Evolutionary conservation across 441 rosid genomes (phyloP).

Genomic region (Syzygium syzygioides): DNA sequence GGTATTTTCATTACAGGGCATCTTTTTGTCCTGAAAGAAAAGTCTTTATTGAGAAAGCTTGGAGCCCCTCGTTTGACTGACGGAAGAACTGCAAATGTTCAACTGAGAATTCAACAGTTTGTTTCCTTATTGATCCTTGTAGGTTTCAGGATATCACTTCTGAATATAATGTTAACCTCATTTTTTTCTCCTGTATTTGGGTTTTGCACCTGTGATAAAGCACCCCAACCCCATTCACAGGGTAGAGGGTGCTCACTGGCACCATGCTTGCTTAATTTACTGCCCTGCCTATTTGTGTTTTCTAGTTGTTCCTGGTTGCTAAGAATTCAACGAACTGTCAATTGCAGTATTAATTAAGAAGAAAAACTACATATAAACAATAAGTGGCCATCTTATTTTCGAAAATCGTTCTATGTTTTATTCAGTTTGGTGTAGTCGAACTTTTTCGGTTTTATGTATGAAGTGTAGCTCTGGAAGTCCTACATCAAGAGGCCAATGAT

Average conservation of each 20-base stretch:
- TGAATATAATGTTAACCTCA: background rate
- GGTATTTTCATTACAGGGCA: constrained; percentile 25
- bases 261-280: background rate
- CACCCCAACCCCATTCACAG: background rate
- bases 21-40: background rate
- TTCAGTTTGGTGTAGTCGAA: background rate
- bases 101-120: background rate
- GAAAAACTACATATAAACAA: background rate
- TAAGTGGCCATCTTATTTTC: background rate
- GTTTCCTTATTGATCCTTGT: background rate
- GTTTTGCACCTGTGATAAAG: background rate
- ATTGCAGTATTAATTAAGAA: background rate
- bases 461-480: constrained; percentile 70
- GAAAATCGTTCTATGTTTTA: background rate
- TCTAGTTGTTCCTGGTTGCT: background rate
- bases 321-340: background rate
- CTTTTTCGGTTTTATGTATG: background rate
- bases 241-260: background rate
- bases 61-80: background rate
- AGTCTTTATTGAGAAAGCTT: background rate
- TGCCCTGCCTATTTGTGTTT: background rate
- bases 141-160: background rate
- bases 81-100: background rate
- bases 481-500: constrained; percentile 72
- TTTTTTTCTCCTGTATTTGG: background rate